phyloP scores from a whole-genome alignment of 495 filamentous ascomycete genomes.

The Sordaria brevicollis region DNA sequence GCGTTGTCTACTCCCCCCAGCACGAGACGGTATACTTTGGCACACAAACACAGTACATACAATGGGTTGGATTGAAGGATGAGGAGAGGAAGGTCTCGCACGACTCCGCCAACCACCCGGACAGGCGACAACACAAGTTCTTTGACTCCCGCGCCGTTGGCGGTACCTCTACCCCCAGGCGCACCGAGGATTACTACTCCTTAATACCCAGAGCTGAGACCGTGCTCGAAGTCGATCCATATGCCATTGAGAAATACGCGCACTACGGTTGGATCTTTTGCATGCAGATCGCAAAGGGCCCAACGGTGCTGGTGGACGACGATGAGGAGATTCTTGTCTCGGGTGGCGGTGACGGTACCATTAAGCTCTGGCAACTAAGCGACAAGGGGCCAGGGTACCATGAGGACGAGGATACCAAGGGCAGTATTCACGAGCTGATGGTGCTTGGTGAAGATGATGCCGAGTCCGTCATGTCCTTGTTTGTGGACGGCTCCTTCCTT shows the following conservation, averaged over 20 bases:
- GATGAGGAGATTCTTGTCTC: slow-evolving; percentile 76
- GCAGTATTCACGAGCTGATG: slow-evolving; percentile 49
- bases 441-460: slow-evolving; percentile 66
- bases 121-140: slow-evolving; percentile 77
- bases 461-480: slow-evolving; percentile 72
- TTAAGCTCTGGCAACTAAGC: slow-evolving; percentile 78
- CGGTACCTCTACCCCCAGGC: slow-evolving; percentile 63
- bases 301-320: slow-evolving; percentile 46
- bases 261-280: slow-evolving; percentile 94
- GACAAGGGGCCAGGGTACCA: slow-evolving; percentile 19
- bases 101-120: slow-evolving; percentile 60
- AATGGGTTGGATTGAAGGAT: slow-evolving; percentile 47
- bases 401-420: slow-evolving; percentile 28
- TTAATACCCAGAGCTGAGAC: slow-evolving; percentile 44
- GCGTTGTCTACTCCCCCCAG: slow-evolving; percentile 69
- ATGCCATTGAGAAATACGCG: slow-evolving; percentile 77
- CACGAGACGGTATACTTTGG: slow-evolving; percentile 82
- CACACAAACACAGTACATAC: slow-evolving; percentile 89
- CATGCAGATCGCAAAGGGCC: slow-evolving; percentile 69
- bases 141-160: slow-evolving; percentile 86
- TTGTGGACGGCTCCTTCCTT: slow-evolving; percentile 76
- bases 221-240: slow-evolving; percentile 69
- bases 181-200: slow-evolving; percentile 39
- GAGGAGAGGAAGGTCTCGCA: slow-evolving; percentile 41
- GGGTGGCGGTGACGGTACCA: slow-evolving; percentile 84